Evolutionary conservation across 768 basidiomycete genomes (phyloP).

Genomic region (Hydnum rufescens): DNA sequence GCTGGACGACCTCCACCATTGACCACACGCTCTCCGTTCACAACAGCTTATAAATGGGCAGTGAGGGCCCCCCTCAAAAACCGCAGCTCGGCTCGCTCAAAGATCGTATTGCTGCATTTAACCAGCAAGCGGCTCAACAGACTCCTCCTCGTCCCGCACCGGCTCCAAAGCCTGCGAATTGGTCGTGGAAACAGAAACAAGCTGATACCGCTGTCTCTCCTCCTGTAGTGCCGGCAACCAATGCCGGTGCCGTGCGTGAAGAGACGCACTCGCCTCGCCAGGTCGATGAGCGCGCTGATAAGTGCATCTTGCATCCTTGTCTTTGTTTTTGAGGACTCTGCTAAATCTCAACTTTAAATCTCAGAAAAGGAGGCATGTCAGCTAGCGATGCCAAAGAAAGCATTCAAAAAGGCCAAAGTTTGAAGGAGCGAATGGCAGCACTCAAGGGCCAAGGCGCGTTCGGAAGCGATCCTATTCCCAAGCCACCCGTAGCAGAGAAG

Average conservation of each 20-base stretch:
- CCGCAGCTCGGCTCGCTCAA: slow-evolving; percentile 39
- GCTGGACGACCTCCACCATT: too few species aligned
- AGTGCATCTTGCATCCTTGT: too few species aligned
- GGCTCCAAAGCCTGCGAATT: slow-evolving; percentile 42
- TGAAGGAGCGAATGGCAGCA: slow-evolving; percentile 92
- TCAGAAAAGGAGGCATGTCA: slow-evolving; percentile 41
- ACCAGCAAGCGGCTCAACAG: slow-evolving; percentile 33
- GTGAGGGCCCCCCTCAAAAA: not conserved
- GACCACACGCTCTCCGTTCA: too few species aligned
- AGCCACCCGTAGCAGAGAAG: slow-evolving; percentile 36
- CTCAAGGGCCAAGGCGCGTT: slow-evolving; percentile 71
- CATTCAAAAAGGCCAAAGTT: slow-evolving; percentile 58
- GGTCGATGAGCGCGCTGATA: slow-evolving; percentile 3
- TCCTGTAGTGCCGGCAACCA: slow-evolving; percentile 2
- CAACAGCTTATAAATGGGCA: too few species aligned
- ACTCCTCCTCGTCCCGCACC: slow-evolving; percentile 26
- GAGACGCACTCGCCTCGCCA: not conserved
- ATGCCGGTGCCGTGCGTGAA: not conserved
- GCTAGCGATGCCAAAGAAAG: slow-evolving; percentile 77
- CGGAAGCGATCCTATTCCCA: slow-evolving; percentile 36
- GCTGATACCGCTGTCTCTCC: slow-evolving; percentile 3
- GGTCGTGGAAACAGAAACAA: slow-evolving; percentile 11
- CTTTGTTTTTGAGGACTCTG: not conserved
- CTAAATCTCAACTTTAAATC: too few species aligned
- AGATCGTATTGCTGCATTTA: slow-evolving; percentile 79